phyloP scores from a whole-genome alignment of 1,139 yeast species.

The Wickerhamiella pararugosa region DNA sequence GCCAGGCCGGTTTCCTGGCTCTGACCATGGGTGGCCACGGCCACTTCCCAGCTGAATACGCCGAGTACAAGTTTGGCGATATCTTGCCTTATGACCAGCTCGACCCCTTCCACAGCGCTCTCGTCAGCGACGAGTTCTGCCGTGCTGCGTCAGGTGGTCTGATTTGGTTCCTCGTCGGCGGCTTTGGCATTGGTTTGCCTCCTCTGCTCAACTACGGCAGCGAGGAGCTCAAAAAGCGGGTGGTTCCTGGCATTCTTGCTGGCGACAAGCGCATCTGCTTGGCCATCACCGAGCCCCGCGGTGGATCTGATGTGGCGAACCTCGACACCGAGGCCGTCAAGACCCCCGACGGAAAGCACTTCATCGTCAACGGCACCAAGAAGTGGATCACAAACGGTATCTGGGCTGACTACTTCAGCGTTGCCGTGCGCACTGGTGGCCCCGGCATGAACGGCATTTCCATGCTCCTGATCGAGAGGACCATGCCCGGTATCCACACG shows the following conservation, averaged over 20 bases:
- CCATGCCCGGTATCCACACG: slow-evolving; percentile 28
- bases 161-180: slow-evolving; percentile 29
- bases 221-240: slow-evolving; percentile 23
- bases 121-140: slow-evolving; percentile 28
- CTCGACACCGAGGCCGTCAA: slow-evolving; percentile 27
- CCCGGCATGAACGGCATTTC: slow-evolving; percentile 30
- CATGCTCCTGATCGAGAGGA: slow-evolving; percentile 26
- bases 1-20: slow-evolving; percentile 23
- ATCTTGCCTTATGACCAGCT: slow-evolving; percentile 24
- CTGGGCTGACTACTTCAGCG: slow-evolving; percentile 31
- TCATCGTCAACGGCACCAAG: slow-evolving; percentile 31
- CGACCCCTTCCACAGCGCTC: slow-evolving; percentile 27
- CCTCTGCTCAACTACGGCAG: slow-evolving; percentile 26
- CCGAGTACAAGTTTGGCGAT: slow-evolving; percentile 21
- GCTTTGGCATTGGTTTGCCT: slow-evolving; percentile 29
- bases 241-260: slow-evolving; percentile 24
- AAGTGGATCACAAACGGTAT: slow-evolving; percentile 34
- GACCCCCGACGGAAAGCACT: slow-evolving; percentile 29
- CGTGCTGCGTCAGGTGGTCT: slow-evolving; percentile 30
- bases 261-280: slow-evolving; percentile 31
- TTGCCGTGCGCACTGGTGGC: slow-evolving; percentile 32
- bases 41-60: slow-evolving; percentile 24
- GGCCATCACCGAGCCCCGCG: slow-evolving; percentile 31
- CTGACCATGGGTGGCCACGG: slow-evolving; percentile 24
- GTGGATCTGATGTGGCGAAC: slow-evolving; percentile 33